phyloP scores from a whole-genome alignment of 805 yeast species.

The Ogataea ganodermae region DNA sequence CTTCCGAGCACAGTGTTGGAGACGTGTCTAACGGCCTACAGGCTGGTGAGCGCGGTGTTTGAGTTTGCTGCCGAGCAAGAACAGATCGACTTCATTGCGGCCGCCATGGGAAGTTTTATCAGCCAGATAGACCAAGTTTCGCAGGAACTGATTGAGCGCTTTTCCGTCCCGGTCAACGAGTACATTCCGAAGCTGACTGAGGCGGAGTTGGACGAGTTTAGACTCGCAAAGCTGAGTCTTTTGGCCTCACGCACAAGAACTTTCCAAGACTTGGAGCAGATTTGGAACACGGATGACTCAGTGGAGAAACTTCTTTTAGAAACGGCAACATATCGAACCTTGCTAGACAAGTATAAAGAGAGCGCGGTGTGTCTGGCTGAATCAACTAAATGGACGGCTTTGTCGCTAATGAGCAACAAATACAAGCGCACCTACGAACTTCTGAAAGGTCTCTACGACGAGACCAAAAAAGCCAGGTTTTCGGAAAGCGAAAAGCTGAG shows the following conservation, averaged over 20 bases:
- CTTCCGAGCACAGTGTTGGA: slow-evolving; percentile 32
- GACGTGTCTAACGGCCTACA: slow-evolving; percentile 31
- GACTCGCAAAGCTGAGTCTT: slow-evolving; percentile 34
- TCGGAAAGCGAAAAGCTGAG: slow-evolving; percentile 27
- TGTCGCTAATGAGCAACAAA: slow-evolving; percentile 39
- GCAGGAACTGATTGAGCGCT: slow-evolving; percentile 11
- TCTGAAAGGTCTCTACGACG: slow-evolving; percentile 28
- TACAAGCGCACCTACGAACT: slow-evolving; percentile 43
- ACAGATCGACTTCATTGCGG: slow-evolving; percentile 4
- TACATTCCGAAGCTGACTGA: slow-evolving; percentile 34
- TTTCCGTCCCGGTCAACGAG: slow-evolving; percentile 20
- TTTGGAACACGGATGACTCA: slow-evolving; percentile 39
- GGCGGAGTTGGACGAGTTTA: slow-evolving; percentile 36
- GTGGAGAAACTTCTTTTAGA: slow-evolving; percentile 44
- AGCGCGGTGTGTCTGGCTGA: slow-evolving; percentile 14
- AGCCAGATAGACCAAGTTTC: slow-evolving; percentile 21
- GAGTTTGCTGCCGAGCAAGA: slow-evolving; percentile 25
- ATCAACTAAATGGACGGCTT: slow-evolving; percentile 40
- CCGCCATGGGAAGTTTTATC: slow-evolving; percentile 11
- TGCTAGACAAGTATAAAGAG: slow-evolving; percentile 39
- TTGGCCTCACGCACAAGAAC: slow-evolving; percentile 33
- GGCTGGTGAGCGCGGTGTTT: slow-evolving; percentile 27
- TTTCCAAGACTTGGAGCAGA: slow-evolving; percentile 28
- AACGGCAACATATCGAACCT: slow-evolving; percentile 45
- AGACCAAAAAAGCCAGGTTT: slow-evolving; percentile 16